Percentiles rank a stretch among this genome's conserved stretches.
These are phyloP conservation scores for Candida argentea DNA, from an alignment of 805 yeast species.

Conservation along the genomic window DNA sequence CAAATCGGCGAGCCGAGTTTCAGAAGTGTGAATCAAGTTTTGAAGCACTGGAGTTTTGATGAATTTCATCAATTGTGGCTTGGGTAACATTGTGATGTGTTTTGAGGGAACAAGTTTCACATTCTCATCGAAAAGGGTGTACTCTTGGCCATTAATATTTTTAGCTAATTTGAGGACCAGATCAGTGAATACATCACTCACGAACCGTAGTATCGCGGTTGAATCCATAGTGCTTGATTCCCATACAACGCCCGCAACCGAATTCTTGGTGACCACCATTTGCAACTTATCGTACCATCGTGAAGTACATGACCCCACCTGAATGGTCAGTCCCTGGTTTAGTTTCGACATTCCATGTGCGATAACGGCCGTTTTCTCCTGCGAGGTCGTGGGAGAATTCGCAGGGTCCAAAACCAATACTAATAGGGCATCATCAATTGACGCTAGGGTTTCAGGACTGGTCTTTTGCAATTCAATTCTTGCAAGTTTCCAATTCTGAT, in stretches of 20 bases:
- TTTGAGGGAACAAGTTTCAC: conserved; percentile 28
- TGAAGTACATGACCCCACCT: conserved; percentile 47
- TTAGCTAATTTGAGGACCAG: conserved; percentile 46
- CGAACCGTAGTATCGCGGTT: conserved; percentile 46
- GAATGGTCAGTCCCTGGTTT: conserved; percentile 34
- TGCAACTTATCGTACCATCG: conserved; percentile 54
- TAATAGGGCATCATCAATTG: conserved; percentile 42
- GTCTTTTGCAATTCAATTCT: conserved; percentile 30
- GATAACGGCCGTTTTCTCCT: conserved; percentile 38
- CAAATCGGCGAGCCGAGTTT: conserved; percentile 47
- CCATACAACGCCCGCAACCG: conserved; percentile 52
- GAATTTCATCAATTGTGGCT: conserved; percentile 19
- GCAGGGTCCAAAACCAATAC: conserved; percentile 39
- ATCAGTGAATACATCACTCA: conserved; percentile 50
- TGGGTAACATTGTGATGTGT: conserved; percentile 27
- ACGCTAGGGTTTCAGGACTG: conserved; percentile 24
- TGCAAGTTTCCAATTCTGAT: conserved; percentile 38
- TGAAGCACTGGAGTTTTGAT: conserved; percentile 35
- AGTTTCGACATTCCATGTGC: conserved; percentile 43
- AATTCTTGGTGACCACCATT: conserved; percentile 41
- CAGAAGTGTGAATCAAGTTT: conserved; percentile 43
- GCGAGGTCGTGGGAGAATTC: conserved; percentile 35
- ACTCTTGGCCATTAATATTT: conserved; percentile 47
- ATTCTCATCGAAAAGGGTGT: conserved; percentile 38
- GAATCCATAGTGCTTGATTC: conserved; percentile 50